Evolutionary conservation across 192 early-diverging fungal species (phyloP).

Genomic region (Funneliformis geosporum): DNA sequence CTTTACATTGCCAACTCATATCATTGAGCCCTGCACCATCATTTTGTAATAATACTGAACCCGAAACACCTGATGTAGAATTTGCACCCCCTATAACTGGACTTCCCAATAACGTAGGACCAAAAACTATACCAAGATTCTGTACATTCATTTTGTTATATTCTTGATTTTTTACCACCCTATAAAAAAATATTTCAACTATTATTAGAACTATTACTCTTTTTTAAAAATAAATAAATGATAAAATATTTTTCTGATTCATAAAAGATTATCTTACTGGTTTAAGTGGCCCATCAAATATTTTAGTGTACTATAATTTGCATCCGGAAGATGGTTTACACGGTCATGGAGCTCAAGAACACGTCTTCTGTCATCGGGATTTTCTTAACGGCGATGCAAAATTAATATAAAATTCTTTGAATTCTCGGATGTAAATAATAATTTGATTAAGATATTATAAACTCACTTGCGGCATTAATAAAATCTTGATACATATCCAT

Average conservation of each 20-base stretch:
- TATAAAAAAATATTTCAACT: conserved; percentile 34
- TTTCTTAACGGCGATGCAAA: conserved; percentile 41
- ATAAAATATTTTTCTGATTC: not conserved
- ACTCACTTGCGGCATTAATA: conserved; percentile 71
- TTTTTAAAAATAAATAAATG: conserved; percentile 18
- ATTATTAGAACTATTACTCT: not conserved
- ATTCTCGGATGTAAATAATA: conserved; percentile 1
- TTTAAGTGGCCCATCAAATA: conserved; percentile 81
- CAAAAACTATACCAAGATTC: conserved; percentile 93
- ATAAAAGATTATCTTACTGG: conserved; percentile 49
- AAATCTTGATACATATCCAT: conserved; percentile 62
- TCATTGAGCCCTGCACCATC: conserved; percentile 38
- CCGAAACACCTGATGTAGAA: not conserved
- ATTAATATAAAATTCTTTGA: not conserved
- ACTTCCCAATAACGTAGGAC: conserved; percentile 72
- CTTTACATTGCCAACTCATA: conserved; percentile 58
- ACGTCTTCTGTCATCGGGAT: conserved; percentile 62
- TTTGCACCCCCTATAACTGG: not conserved
- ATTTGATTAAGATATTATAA: not conserved
- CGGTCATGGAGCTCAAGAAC: conserved; percentile 71
- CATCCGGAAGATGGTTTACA: conserved; percentile 74
- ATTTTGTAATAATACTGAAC: not conserved
- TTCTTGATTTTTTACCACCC: conserved; percentile 73
- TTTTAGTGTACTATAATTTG: conserved; percentile 82
- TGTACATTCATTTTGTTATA: conserved; percentile 86